These are phyloP conservation scores for Heterobasidion irregulare DNA, from an alignment of 1,284 basidiomycete genomes.

Conservation along the genomic window DNA sequence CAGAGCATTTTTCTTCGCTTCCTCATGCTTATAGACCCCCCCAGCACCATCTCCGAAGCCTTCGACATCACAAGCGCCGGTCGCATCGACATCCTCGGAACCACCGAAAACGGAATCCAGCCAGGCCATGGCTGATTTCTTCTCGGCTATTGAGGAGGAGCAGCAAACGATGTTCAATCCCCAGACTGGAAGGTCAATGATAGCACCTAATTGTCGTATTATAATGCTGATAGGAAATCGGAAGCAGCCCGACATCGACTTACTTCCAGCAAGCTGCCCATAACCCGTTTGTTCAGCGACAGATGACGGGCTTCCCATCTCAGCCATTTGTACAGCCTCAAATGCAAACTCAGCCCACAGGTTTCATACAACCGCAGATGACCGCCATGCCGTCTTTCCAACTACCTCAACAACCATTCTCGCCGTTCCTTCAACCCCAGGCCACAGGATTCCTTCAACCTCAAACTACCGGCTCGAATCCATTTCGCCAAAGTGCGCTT, in stretches of 20 bases:
- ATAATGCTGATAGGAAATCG: neutral
- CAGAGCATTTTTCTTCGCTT: neutral
- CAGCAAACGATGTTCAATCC: slow-evolving; percentile 71
- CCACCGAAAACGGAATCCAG: slow-evolving; percentile 15
- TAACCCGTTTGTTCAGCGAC: slow-evolving; percentile 53
- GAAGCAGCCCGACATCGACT: slow-evolving; percentile 36
- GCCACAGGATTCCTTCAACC: slow-evolving; percentile 38
- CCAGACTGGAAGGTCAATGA: slow-evolving; percentile 42
- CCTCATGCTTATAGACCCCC: neutral
- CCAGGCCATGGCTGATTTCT: slow-evolving; percentile 75
- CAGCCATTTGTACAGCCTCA: slow-evolving; percentile 23
- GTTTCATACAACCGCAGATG: slow-evolving; percentile 25
- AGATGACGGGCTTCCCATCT: slow-evolving; percentile 23
- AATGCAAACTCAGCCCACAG: slow-evolving; percentile 18
- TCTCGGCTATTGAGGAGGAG: slow-evolving; percentile 83
- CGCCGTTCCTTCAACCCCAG: slow-evolving; percentile 43
- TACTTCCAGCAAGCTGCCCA: slow-evolving; percentile 56
- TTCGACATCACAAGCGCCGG: slow-evolving; percentile 7
- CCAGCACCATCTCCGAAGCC: slow-evolving; percentile 16
- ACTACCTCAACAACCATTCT: slow-evolving; percentile 30
- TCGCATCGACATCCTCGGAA: slow-evolving; percentile 16
- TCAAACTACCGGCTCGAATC: slow-evolving; percentile 46
- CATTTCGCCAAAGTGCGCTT: slow-evolving; percentile 38
- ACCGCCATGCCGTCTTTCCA: slow-evolving; percentile 26
- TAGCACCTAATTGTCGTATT: slow-evolving; percentile 7